These are phyloP conservation scores for Rhizomucor miehei DNA, from an alignment of 371 early-diverging fungal species.

Conservation along the genomic window DNA sequence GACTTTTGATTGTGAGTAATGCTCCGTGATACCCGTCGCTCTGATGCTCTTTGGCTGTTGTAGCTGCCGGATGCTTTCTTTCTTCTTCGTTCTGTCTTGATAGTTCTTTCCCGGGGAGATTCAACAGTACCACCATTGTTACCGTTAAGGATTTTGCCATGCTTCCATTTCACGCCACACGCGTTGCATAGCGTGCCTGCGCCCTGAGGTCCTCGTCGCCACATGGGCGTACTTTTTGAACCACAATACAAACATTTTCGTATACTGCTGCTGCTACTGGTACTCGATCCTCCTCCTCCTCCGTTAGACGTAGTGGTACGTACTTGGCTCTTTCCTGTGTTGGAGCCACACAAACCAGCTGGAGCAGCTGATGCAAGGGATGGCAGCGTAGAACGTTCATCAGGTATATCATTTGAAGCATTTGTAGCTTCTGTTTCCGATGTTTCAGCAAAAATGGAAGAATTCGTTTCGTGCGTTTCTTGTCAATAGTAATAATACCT, in stretches of 20 bases:
- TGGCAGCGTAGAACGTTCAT: too few relatives aligned
- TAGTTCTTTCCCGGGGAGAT: background rate
- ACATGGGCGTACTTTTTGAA: conserved; percentile 84
- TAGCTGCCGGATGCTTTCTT: conserved; percentile 7
- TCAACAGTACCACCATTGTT: background rate
- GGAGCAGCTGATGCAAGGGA: background rate
- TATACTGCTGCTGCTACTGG: conserved; percentile 17
- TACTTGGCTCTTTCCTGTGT: too few relatives aligned
- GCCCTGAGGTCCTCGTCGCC: conserved; percentile 86
- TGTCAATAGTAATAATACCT: too few relatives aligned
- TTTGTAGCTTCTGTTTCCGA: too few relatives aligned
- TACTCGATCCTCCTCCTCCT: background rate
- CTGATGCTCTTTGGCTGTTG: conserved; percentile 11
- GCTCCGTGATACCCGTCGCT: conserved; percentile 14
- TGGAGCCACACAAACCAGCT: background rate
- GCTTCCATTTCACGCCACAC: conserved; percentile 89
- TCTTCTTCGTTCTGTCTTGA: conserved; percentile 1
- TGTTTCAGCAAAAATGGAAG: too few relatives aligned
- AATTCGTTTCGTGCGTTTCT: too few relatives aligned
- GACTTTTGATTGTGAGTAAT: conserved; percentile 9
- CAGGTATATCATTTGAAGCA: too few relatives aligned
- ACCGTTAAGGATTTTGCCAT: conserved; percentile 61
- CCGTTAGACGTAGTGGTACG: too few relatives aligned
- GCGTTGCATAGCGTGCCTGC: conserved; percentile 85
- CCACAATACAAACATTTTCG: conserved; percentile 72